A percentile compares a stretch with the other conserved stretches of the same genome.
Conservation (phyloP, 805 yeast genomes). For the Metschnikowia hibisci region DNA sequence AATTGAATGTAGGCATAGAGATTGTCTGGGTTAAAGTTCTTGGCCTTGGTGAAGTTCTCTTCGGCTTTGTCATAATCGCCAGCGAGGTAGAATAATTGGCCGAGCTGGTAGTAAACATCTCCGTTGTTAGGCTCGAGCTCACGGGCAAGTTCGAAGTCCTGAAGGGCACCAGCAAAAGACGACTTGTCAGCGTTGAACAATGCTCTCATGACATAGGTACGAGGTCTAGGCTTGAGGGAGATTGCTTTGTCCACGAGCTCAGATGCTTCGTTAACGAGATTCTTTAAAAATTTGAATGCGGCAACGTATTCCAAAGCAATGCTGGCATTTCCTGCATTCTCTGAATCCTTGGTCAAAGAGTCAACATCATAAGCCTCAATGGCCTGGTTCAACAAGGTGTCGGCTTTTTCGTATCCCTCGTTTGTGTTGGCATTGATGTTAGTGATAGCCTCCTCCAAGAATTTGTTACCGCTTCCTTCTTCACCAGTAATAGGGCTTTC, state of each 20-base stretch:
- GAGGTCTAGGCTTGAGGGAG: slow-evolving; percentile 66
- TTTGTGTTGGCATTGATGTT: slow-evolving; percentile 48
- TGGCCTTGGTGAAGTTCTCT: slow-evolving; percentile 70
- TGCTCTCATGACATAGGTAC: slow-evolving; percentile 79
- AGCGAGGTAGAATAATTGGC: slow-evolving; percentile 83
- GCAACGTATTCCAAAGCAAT: slow-evolving; percentile 82
- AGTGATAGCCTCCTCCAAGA: slow-evolving; percentile 61
- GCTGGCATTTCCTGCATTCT: slow-evolving; percentile 45
- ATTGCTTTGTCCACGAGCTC: slow-evolving; percentile 63
- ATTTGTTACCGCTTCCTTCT: slow-evolving; percentile 55
- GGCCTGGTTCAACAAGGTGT: slow-evolving; percentile 56
- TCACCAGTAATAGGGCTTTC: slow-evolving; percentile 51
- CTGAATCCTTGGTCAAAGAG: slow-evolving; percentile 29
- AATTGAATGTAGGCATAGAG: slow-evolving; percentile 85
- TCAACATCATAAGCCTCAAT: slow-evolving; percentile 42
- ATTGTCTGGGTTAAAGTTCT: slow-evolving; percentile 67
- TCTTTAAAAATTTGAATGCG: slow-evolving; percentile 77
- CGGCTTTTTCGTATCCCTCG: slow-evolving; percentile 62
- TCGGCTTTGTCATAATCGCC: slow-evolving; percentile 72
- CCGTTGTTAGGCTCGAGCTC: slow-evolving; percentile 65
- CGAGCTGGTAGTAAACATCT: slow-evolving; percentile 89
- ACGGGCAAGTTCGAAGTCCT: slow-evolving; percentile 70
- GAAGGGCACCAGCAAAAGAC: slow-evolving; percentile 52
- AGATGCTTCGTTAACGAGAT: slow-evolving; percentile 63
- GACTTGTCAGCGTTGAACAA: slow-evolving; percentile 79